Conservation (phyloP, 805 yeast species). For the Sungouiella thailandica region DNA sequence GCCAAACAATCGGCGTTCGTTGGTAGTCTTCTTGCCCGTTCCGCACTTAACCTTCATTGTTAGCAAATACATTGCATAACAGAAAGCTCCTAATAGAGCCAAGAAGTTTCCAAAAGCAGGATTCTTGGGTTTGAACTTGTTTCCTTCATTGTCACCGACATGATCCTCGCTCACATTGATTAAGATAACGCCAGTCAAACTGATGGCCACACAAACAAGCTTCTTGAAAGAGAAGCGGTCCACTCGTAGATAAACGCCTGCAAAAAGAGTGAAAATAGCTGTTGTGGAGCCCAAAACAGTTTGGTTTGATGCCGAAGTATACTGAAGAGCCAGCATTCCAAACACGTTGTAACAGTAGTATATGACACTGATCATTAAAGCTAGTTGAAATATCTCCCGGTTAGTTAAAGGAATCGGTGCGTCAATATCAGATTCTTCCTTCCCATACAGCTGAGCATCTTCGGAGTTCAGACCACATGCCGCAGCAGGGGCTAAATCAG, state of each 20-base stretch:
- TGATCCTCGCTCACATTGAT: constrained; percentile 35
- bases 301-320: constrained; percentile 50
- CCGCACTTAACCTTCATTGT: constrained; percentile 43
- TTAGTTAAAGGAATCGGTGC: constrained; percentile 16
- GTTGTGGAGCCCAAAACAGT: constrained; percentile 49
- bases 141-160: constrained; percentile 14
- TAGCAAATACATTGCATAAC: constrained; percentile 43
- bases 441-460: neutral
- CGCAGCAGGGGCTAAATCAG: neutral
- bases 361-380: constrained; percentile 35
- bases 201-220: constrained; percentile 37
- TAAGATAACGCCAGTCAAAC: constrained; percentile 42
- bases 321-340: constrained; percentile 40
- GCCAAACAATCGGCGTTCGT: constrained; percentile 45
- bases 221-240: constrained; percentile 41
- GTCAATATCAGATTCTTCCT: constrained; percentile 5
- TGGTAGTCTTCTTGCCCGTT: constrained; percentile 35
- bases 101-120: constrained; percentile 42
- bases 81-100: constrained; percentile 42
- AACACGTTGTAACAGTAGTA: constrained; percentile 39
- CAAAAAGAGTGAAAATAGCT: constrained; percentile 44
- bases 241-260: constrained; percentile 37
- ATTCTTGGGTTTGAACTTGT: constrained; percentile 28
- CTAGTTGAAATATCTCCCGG: constrained; percentile 30
- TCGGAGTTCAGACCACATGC: neutral